phyloP scores from a whole-genome alignment of 441 rosid genomes.

The Gossypium armourianum region DNA sequence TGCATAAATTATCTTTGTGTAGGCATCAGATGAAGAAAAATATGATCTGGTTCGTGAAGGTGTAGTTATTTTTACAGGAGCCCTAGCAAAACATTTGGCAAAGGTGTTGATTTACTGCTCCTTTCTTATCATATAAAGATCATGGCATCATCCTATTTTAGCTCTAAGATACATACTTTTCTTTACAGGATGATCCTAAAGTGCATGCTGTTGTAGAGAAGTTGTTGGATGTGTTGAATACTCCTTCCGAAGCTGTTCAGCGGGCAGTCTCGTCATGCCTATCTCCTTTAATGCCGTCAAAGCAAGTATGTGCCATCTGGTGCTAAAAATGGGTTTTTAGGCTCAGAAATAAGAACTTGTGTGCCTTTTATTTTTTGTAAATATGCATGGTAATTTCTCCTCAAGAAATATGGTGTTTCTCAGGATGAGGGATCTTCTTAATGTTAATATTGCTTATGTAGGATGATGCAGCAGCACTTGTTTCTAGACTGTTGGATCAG shows the following conservation, averaged over 20 bases:
- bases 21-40: conserved; percentile 89
- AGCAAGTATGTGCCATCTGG: conserved; percentile 44
- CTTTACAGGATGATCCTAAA: conserved; percentile 87
- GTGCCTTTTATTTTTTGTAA: not conserved
- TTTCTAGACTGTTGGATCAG: conserved; percentile 69
- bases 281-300: conserved; percentile 79
- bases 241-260: conserved; percentile 99
- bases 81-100: conserved; percentile 81
- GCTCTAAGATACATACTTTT: conserved; percentile 18
- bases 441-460: conserved; percentile 24
- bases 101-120: conserved; percentile 39
- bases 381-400: not conserved
- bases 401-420: not conserved
- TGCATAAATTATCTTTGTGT: conserved; percentile 17
- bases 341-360: not conserved
- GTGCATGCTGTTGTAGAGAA: conserved; percentile 87
- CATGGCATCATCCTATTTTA: conserved; percentile 2
- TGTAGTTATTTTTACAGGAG: conserved; percentile 94
- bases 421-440: not conserved
- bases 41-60: conserved; percentile 98
- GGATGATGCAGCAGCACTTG: conserved; percentile 71
- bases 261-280: conserved; percentile 87
- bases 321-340: conserved; percentile 2
- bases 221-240: conserved; percentile 87
- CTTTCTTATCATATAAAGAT: conserved; percentile 9